These are phyloP conservation scores for Paspalum notatum DNA, from an alignment of 176 grass and related monocot species.

Conservation along the genomic window DNA sequence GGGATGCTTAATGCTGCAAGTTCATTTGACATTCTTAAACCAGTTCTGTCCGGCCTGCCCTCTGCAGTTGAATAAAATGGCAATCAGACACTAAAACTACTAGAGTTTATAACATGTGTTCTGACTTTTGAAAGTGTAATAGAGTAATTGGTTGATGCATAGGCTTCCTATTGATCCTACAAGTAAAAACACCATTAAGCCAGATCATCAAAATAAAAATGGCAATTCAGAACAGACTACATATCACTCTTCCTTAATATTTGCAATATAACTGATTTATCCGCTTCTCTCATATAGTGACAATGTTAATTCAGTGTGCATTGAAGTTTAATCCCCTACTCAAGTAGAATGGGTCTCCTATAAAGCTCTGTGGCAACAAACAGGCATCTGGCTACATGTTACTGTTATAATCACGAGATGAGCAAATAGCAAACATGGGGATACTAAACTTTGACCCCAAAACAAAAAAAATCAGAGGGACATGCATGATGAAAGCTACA, in stretches of 20 bases:
- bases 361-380: not conserved
- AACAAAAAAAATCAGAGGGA: not conserved
- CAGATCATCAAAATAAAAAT: not conserved
- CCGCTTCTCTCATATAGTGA: not conserved
- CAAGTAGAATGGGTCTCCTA: not conserved
- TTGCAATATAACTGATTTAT: not conserved
- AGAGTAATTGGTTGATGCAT: constrained; percentile 13
- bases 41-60: constrained; percentile 92
- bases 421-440: not conserved
- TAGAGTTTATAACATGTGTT: not conserved
- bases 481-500: not conserved
- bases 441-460: not conserved
- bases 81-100: constrained; percentile 12
- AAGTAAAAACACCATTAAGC: not conserved
- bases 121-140: constrained; percentile 2
- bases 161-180: constrained; percentile 1
- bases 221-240: not conserved
- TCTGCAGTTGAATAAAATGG: constrained; percentile 59
- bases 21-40: constrained; percentile 86
- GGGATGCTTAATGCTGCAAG: constrained; percentile 84
- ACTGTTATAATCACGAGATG: constrained; percentile 9
- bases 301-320: not conserved
- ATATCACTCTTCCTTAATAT: constrained; percentile 2
- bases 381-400: not conserved
- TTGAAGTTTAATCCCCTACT: not conserved